Evolutionary conservation across 192 early-diverging fungal species (phyloP), one percentile per base, ranked within the genome.

Genomic region (Kappamyces sp.): DNA sequence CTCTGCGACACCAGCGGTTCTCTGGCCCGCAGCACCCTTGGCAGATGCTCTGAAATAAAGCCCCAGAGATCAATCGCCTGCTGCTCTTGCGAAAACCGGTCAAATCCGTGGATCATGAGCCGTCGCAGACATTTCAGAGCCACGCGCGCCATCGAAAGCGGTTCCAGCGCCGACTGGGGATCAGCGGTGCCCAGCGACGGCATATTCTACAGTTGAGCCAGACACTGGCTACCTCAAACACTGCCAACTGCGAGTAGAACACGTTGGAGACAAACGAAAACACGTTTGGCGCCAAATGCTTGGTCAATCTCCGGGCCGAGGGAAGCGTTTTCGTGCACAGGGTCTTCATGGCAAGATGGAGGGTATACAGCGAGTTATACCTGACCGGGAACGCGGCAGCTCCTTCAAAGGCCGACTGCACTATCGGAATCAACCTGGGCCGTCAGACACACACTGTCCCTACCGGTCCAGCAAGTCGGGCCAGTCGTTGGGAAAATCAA

Each of bases 401-500:
- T 4, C 48, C 46, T 7, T 14, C 61, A 6, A 76, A 70, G 0
- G 76, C 70, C 9, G 75, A 55, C 42, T 87, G 81, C 8, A 86
- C 73, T 6, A 73, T 73, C 2, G 71, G 66, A 22, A 89, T 55
- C 2, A 89, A 66, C 15, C 60, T 71, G 11, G 73, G 60, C 38
- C 86, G 14, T 5, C 14, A 11, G 5, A 4, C 14, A 4, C 46
- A 47, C 14, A 47, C 14, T 4, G 46, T n/a, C 9, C 4, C 14
- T n/a, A 29, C n/a, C 38, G 39, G 41, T 45, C 41, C 36, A 61
- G 67, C 64, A 54, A 74, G 68, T 64, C 68, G n/a, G 61, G 88
- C 91, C 93, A 94, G 38, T 91, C 87, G 59, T 77, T 66, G 7
- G 93, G 93, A 66, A 76, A 96, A 64, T 96, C 93, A 58, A 88